Evolutionary conservation across 2,329 filamentous ascomycete species (phyloP).

Genomic region (Fusarium pseudoanthophilum): DNA sequence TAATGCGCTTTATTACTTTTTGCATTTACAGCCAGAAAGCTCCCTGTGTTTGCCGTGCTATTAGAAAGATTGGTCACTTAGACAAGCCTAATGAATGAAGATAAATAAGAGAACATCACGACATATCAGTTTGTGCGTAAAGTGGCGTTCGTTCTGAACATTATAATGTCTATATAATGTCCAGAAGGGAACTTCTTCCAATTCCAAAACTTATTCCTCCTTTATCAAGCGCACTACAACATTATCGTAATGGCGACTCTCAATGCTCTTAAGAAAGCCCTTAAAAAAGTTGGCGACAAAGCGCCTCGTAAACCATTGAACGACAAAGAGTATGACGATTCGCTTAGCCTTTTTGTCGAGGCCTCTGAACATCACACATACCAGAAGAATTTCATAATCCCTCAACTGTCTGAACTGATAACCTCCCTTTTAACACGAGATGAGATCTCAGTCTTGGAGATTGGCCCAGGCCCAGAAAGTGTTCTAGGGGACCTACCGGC

Average conservation of each 20-base stretch:
- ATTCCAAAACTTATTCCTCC: not conserved
- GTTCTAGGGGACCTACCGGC: constrained; percentile 62
- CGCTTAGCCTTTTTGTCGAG: constrained; percentile 57
- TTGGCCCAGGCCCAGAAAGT: constrained; percentile 67
- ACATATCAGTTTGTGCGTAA: not conserved
- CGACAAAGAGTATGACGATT: constrained; percentile 60
- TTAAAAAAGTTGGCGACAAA: constrained; percentile 47
- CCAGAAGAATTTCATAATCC: constrained; percentile 61
- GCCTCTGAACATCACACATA: constrained; percentile 54
- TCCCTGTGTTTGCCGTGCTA: not conserved
- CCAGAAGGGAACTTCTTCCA: not conserved
- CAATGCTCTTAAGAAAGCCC: constrained; percentile 54
- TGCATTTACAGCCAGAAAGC: too few relatives aligned
- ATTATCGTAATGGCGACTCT: constrained; percentile 48
- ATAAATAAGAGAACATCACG: not conserved
- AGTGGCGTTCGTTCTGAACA: not conserved
- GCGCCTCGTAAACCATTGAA: constrained; percentile 51
- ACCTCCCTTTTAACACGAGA: constrained; percentile 52
- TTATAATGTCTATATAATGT: not conserved
- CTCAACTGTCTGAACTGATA: constrained; percentile 58
- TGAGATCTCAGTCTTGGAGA: constrained; percentile 65
- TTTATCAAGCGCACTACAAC: not conserved
- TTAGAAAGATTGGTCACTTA: not conserved
- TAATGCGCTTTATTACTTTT: too few relatives aligned
- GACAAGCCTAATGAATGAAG: fast-evolving